Evolutionary conservation across 2,329 filamentous ascomycete species (phyloP), one percentile per base, ranked within the genome.

Genomic region (Trichoderma cornu-damae): DNA sequence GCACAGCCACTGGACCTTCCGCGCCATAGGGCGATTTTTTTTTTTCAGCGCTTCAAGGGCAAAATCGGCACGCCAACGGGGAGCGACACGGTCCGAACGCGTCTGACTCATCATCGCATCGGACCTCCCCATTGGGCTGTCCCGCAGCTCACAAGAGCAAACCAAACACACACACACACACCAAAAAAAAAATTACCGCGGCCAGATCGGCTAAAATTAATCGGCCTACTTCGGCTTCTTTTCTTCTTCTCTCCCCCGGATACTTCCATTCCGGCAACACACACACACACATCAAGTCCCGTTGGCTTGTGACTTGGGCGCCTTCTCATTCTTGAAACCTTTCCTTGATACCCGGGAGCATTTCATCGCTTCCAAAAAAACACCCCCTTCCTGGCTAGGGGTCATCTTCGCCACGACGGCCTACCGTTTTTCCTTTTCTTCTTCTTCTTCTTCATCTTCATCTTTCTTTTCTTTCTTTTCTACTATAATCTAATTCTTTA

Each of bases 271-370:
- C 44, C 44, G 44, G 28, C 44, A 28, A n/a, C 43, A 18, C 28
- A 30, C 28, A 28, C 26, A 32, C 35, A 38, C 16, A n/a, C n/a
- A n/a, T n/a, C n/a, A n/a, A n/a, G n/a, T n/a, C n/a, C n/a, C n/a
- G n/a, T n/a, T n/a, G n/a, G n/a, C n/a, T n/a, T n/a, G n/a, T n/a
- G n/a, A n/a, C n/a, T n/a, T n/a, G n/a, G n/a, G n/a, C 26, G 20
- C 16, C 11, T 49, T 35, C 5, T 11, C 30, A 34, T n/a, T 35
- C 24, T 12, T n/a, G n/a, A n/a, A 22, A 43, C 42, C 16, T 47
- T 55, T 42, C 22, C 51, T 55, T 46, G 51, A 55, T 55, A 55
- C 51, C 51, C 51, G 51, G 51, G 22, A 16, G 22, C 50, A 26
- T 26, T 35, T 46, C 20, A 22, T 32, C 35, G 37, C 37, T 28